These are phyloP conservation scores for Calcarisporium arbuscula DNA, from an alignment of 2,329 filamentous ascomycete genomes.

Conservation along the genomic window DNA sequence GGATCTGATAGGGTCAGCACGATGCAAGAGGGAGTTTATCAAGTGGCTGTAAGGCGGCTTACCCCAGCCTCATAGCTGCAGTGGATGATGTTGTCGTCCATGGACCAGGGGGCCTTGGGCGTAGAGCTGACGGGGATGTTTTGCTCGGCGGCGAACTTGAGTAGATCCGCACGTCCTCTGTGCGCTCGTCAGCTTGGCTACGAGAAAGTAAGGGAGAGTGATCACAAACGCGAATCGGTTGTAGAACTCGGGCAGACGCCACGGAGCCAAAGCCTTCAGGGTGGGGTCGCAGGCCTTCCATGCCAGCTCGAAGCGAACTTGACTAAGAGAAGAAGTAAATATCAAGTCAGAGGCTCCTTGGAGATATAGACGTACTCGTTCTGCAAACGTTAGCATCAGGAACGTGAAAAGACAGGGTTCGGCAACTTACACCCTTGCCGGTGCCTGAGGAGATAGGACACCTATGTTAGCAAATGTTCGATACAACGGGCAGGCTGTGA, in stretches of 20 bases:
- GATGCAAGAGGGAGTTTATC: constrained; percentile 32
- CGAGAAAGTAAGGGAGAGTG: too few relatives aligned
- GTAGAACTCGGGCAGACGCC: constrained; percentile 64
- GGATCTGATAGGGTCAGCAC: constrained; percentile 29
- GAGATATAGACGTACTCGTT: constrained; percentile 1
- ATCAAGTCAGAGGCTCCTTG: neutral
- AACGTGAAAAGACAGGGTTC: too few relatives aligned
- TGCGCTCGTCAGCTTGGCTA: constrained; percentile 8
- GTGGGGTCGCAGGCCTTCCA: constrained; percentile 42
- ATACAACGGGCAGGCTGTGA: too few relatives aligned
- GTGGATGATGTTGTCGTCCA: constrained; percentile 34
- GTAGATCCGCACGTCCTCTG: constrained; percentile 60
- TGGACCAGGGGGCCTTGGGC: constrained; percentile 63
- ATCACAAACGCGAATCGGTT: constrained; percentile 52
- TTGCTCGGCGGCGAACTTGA: constrained; percentile 61
- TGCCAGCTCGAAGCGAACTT: constrained; percentile 31
- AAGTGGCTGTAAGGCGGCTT: too few relatives aligned
- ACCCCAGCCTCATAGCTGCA: constrained; percentile 71
- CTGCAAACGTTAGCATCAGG: too few relatives aligned
- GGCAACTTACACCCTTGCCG: too few relatives aligned
- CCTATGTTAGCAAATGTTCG: constrained; percentile 8
- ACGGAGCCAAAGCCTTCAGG: constrained; percentile 66
- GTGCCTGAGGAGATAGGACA: neutral
- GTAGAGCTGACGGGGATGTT: constrained; percentile 68
- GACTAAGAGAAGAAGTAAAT: constrained; percentile 1